phyloP scores from a whole-genome alignment of 768 basidiomycete species.

The Calocera viscosa region DNA sequence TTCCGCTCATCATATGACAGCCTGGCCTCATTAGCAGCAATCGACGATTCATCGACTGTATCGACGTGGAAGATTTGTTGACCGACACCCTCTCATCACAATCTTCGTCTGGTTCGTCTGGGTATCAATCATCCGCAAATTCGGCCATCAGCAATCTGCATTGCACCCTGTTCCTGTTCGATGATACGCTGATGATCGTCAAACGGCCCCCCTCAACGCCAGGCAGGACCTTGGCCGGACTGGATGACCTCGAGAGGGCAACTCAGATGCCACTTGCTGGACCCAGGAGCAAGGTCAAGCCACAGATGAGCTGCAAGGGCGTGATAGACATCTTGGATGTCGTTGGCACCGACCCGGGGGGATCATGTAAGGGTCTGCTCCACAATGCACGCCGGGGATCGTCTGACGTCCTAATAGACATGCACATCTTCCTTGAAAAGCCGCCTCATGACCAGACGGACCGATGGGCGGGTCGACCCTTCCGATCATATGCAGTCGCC shows the following conservation, averaged over 20 bases:
- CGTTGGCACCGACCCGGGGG: slow-evolving; percentile 64
- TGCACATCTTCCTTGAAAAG: slow-evolving; percentile 72
- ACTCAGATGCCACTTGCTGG: slow-evolving; percentile 35
- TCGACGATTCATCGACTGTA: slow-evolving; percentile 76
- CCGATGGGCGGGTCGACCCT: slow-evolving; percentile 76
- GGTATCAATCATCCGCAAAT: slow-evolving; percentile 32
- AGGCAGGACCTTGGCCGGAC: slow-evolving; percentile 55
- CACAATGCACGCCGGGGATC: not conserved
- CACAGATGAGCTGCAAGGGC: slow-evolving; percentile 70
- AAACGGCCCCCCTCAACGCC: slow-evolving; percentile 71
- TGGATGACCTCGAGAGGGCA: slow-evolving; percentile 66
- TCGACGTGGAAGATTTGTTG: slow-evolving; percentile 73
- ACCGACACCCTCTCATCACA: slow-evolving; percentile 34
- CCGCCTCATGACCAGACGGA: slow-evolving; percentile 73
- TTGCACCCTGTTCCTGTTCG: slow-evolving; percentile 85
- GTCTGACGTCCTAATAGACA: slow-evolving; percentile 38
- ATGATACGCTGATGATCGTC: slow-evolving; percentile 83
- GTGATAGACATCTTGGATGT: slow-evolving; percentile 76
- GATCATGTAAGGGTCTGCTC: slow-evolving; percentile 62
- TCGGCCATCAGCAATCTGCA: slow-evolving; percentile 43
- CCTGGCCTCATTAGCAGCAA: slow-evolving; percentile 79
- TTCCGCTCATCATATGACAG: slow-evolving; percentile 12
- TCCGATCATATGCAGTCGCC: slow-evolving; percentile 67
- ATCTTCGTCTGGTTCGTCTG: slow-evolving; percentile 29
- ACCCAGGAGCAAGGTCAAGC: slow-evolving; percentile 52